Percentiles rank a stretch among this genome's conserved stretches.
These are phyloP conservation scores for thale cress (Arabidopsis thaliana) DNA, from an alignment of 345 rosid genomes.

Conservation along the genomic window DNA sequence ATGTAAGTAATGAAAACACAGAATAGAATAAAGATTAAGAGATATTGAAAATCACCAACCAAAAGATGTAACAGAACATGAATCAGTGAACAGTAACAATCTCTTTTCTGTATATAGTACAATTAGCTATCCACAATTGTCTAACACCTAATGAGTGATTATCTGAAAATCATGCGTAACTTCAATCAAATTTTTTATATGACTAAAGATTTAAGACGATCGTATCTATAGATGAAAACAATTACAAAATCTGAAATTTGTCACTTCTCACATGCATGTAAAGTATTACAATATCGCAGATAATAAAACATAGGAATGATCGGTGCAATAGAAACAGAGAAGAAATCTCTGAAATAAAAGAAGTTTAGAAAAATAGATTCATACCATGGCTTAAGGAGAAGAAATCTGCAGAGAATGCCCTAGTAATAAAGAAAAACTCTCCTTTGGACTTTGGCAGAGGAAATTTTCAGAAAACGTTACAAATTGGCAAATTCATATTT, in stretches of 20 bases:
- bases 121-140: background rate
- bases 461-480: background rate
- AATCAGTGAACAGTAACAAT: background rate
- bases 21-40: background rate
- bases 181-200: background rate
- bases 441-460: no score
- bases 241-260: background rate
- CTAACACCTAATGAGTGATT: background rate
- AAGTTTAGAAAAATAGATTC: background rate
- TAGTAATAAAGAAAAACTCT: background rate
- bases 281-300: background rate
- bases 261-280: constrained; percentile 15
- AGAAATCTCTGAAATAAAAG: background rate
- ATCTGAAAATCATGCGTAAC: background rate
- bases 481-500: background rate
- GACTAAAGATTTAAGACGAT: no score
- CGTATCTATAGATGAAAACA: no score
- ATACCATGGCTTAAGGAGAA: constrained; percentile 36
- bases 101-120: background rate
- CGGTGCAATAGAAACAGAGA: constrained; percentile 10
- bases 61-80: background rate
- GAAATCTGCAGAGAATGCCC: constrained; percentile 1
- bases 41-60: background rate
- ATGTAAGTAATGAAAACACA: background rate
- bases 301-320: background rate